Conservation (phyloP, 2,329 filamentous ascomycete species). For the Ophiostoma triangulosporum region DNA sequence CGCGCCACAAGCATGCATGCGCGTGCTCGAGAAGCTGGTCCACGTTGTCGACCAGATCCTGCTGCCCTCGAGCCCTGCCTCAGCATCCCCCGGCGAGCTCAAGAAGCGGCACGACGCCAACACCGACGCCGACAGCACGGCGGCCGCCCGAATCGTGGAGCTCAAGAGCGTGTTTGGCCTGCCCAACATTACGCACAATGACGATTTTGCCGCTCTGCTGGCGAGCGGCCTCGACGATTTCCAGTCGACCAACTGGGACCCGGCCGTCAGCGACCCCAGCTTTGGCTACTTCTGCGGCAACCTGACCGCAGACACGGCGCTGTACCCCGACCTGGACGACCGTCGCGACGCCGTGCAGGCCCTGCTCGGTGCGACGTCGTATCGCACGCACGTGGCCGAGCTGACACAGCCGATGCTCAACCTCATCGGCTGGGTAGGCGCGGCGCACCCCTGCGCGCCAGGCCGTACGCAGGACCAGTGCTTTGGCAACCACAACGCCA, state of each 20-base stretch:
- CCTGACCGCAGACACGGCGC: slow-evolving; percentile 26
- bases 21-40: slow-evolving; percentile 44
- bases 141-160: slow-evolving; percentile 13
- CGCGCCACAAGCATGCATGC: slow-evolving; percentile 48
- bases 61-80: slow-evolving; percentile 21
- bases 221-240: slow-evolving; percentile 28
- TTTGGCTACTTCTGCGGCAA: slow-evolving; percentile 36
- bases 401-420: slow-evolving; percentile 35
- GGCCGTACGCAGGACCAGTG: slow-evolving; percentile 23
- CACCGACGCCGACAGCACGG: not conserved
- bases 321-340: slow-evolving; percentile 29
- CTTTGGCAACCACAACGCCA: slow-evolving; percentile 23
- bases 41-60: slow-evolving; percentile 39
- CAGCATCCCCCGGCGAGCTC: slow-evolving; percentile 30
- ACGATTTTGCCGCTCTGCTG: slow-evolving; percentile 35
- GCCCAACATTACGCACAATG: slow-evolving; percentile 27
- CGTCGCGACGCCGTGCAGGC: slow-evolving; percentile 23
- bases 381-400: slow-evolving; percentile 19
- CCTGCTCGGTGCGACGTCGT: slow-evolving; percentile 29
- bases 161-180: slow-evolving; percentile 34
- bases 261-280: slow-evolving; percentile 24
- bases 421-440: slow-evolving; percentile 33
- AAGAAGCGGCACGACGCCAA: not conserved
- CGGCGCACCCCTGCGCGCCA: slow-evolving; percentile 17
- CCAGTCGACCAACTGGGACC: slow-evolving; percentile 42